Percentiles rank a stretch among this genome's conserved stretches.
Conservation (phyloP, 164 flowering plant species). For the Dillenia suffruticosa region DNA sequence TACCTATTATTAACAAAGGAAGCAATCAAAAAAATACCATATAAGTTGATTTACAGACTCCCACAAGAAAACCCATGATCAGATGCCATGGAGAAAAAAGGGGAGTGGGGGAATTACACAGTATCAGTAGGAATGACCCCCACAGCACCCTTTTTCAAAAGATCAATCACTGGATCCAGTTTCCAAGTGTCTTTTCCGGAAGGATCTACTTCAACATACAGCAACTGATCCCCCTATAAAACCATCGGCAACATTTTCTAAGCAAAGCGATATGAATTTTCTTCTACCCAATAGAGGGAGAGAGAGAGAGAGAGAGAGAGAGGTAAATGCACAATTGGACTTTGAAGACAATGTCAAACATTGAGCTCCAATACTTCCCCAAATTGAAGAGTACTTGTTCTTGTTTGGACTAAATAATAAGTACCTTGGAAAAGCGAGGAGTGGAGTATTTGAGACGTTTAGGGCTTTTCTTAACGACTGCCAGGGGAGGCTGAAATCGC, state of each 20-base stretch:
- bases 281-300: too few species aligned
- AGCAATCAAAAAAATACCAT: too few species aligned
- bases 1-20: constrained; percentile 39
- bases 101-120: constrained; percentile 37
- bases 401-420: background rate
- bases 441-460: constrained; percentile 85
- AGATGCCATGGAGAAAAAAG: too few species aligned
- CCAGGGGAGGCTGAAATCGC: background rate
- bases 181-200: constrained; percentile 74
- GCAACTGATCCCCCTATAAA: constrained; percentile 55
- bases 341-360: too few species aligned
- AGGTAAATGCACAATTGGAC: too few species aligned
- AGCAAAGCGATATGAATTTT: background rate
- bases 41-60: too few species aligned
- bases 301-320: too few species aligned
- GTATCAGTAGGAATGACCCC: constrained; percentile 95
- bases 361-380: too few species aligned
- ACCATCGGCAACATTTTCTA: background rate
- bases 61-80: too few species aligned
- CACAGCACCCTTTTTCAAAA: constrained; percentile 78
- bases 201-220: constrained; percentile 68
- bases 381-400: background rate
- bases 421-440: constrained; percentile 65
- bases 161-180: constrained; percentile 63
- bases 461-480: constrained; percentile 56